These are phyloP conservation scores for Colletotrichum somersetense DNA, from an alignment of 2,329 filamentous ascomycete genomes.

Conservation along the genomic window DNA sequence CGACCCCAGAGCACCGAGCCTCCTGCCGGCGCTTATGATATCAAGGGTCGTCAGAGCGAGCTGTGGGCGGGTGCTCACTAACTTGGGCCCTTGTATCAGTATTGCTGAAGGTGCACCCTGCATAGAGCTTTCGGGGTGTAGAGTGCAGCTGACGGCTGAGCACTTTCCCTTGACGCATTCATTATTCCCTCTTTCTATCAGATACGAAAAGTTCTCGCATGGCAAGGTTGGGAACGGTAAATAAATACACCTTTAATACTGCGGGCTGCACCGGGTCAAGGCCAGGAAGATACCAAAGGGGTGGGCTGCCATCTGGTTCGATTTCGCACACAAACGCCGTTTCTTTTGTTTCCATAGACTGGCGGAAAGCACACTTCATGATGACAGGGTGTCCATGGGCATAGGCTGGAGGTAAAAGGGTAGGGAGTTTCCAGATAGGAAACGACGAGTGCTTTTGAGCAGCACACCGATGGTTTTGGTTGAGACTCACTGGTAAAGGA, in stretches of 20 bases:
- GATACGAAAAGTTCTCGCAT: conserved; percentile 40
- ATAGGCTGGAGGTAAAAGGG: conserved; percentile 37
- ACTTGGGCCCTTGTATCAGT: conserved; percentile 16
- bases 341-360: conserved; percentile 40
- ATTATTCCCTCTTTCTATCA: conserved; percentile 6
- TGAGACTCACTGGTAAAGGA: conserved; percentile 32
- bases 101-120: neutral
- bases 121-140: neutral
- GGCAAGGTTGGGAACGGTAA: conserved; percentile 40
- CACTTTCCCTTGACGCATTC: conserved; percentile 7
- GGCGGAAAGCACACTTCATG: conserved; percentile 41
- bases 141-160: neutral
- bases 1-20: conserved; percentile 83
- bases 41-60: conserved; percentile 68
- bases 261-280: conserved; percentile 29
- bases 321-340: conserved; percentile 28
- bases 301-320: conserved; percentile 34
- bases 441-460: conserved; percentile 26
- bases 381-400: conserved; percentile 37
- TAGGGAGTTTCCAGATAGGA: conserved; percentile 37
- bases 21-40: conserved; percentile 67
- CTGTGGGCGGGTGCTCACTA: conserved; percentile 66
- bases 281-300: conserved; percentile 39
- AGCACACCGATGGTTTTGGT: conserved; percentile 10
- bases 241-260: conserved; percentile 44